Evolutionary conservation across 176 grass and related monocot genomes (phyloP).

Genomic region (Lolium multiflorum): DNA sequence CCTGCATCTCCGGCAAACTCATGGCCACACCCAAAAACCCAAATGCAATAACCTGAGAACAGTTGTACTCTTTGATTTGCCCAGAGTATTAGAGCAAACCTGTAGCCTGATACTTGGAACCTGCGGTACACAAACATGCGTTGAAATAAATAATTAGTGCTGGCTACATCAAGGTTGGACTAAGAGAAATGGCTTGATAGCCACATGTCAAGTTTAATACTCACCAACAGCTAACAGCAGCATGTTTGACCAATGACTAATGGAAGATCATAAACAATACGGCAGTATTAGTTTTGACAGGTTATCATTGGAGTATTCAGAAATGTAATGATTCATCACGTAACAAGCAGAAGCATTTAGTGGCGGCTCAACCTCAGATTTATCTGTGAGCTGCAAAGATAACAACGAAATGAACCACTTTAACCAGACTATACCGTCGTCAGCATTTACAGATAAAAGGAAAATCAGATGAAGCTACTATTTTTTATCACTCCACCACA

Average conservation of each 20-base stretch:
- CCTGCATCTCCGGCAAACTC: constrained; percentile 44
- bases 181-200: not conserved
- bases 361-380: not conserved
- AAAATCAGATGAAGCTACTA: not conserved
- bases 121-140: not conserved
- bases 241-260: not conserved
- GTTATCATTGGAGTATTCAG: not conserved
- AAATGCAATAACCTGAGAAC: not conserved
- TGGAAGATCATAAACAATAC: not conserved
- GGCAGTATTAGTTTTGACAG: not conserved
- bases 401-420: not conserved
- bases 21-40: not conserved
- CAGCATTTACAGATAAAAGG: not conserved
- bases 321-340: not conserved
- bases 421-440: not conserved
- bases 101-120: not conserved
- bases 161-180: not conserved
- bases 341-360: not conserved
- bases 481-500: not conserved
- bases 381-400: not conserved
- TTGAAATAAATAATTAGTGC: not conserved
- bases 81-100: not conserved
- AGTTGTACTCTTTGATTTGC: not conserved
- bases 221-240: not conserved
- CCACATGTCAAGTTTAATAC: not conserved